phyloP scores from a whole-genome alignment of 768 basidiomycete genomes.

The Suillus bovinus region DNA sequence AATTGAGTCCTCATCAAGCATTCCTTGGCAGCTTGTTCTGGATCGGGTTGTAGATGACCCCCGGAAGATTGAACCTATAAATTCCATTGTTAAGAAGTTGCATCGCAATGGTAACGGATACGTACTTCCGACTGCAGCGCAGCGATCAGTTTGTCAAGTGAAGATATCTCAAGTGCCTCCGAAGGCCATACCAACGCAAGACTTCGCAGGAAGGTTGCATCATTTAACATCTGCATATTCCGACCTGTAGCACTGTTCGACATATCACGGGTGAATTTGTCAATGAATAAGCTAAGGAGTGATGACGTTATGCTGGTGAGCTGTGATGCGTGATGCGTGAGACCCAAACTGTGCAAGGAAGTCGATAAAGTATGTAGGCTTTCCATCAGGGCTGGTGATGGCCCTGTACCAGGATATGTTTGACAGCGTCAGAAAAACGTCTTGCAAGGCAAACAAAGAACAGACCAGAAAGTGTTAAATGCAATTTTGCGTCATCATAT shows the following conservation, averaged over 20 bases:
- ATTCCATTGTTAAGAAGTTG: neutral
- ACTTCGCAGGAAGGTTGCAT: constrained; percentile 51
- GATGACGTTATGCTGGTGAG: constrained; percentile 38
- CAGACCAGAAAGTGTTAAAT: constrained; percentile 7
- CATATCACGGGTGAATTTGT: constrained; percentile 32
- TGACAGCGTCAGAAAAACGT: neutral
- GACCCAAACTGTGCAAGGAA: constrained; percentile 56
- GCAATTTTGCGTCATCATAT: constrained; percentile 17
- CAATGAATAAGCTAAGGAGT: constrained; percentile 40
- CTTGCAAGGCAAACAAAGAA: constrained; percentile 13
- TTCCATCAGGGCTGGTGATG: constrained; percentile 55
- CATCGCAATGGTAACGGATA: neutral
- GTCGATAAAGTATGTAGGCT: constrained; percentile 55
- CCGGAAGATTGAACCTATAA: constrained; percentile 17
- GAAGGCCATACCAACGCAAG: constrained; percentile 35
- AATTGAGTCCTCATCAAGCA: constrained; percentile 59
- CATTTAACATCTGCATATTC: constrained; percentile 37
- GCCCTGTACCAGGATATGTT: constrained; percentile 34
- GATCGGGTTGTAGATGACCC: constrained; percentile 16
- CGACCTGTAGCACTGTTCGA: constrained; percentile 31
- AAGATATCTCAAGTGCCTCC: constrained; percentile 9
- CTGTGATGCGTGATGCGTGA: constrained; percentile 39
- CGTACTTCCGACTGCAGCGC: constrained; percentile 29
- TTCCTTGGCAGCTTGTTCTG: constrained; percentile 37
- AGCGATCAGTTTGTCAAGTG: constrained; percentile 32